A percentile compares a stretch with the other conserved stretches of the same genome.
Conservation (phyloP, 2,329 filamentous ascomycete species). For the Xylariaceae sp. region DNA sequence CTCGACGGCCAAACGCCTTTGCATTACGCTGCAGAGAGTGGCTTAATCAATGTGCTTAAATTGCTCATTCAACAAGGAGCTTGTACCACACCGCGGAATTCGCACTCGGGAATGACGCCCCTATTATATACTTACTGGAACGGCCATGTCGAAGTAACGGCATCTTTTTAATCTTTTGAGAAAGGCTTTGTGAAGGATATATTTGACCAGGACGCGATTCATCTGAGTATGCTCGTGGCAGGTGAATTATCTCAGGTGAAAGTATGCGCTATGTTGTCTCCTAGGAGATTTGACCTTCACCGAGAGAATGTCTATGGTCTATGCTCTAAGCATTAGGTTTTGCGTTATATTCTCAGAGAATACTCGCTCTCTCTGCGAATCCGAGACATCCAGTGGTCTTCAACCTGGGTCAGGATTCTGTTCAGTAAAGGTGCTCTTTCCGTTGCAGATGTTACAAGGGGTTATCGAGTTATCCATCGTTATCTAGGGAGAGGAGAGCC, state of each 20-base stretch:
- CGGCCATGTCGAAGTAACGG: neutral
- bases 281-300: neutral
- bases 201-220: neutral
- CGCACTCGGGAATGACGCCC: neutral
- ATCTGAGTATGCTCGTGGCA: neutral
- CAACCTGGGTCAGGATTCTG: neutral
- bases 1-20: neutral
- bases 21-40: neutral
- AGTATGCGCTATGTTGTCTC: neutral
- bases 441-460: neutral
- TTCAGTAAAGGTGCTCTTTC: neutral
- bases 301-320: neutral
- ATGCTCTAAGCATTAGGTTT: neutral
- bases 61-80: neutral
- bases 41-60: neutral
- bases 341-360: slow-evolving; percentile 4
- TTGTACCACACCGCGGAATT: neutral
- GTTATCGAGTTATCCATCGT: slow-evolving; percentile 1
- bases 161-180: neutral
- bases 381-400: slow-evolving; percentile 5
- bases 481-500: slow-evolving; percentile 1
- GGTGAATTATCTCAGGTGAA: neutral
- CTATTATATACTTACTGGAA: neutral
- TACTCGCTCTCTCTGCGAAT: neutral
- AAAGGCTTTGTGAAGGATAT: neutral